Conservation (phyloP, 148 eudicot species). For the Rhododendron mucronatum region DNA sequence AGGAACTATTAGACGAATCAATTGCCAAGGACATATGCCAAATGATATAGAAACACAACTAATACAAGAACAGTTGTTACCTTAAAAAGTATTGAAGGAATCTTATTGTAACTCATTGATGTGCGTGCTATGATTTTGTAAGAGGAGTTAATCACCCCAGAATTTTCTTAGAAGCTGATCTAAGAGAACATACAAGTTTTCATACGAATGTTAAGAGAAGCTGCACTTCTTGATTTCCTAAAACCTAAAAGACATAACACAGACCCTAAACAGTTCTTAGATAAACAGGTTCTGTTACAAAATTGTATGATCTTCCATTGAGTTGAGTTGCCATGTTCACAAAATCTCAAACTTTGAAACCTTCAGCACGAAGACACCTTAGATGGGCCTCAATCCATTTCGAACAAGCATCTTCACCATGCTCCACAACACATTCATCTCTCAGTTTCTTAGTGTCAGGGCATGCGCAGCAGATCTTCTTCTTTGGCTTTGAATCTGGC, state of each 20-base stretch:
- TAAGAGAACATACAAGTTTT: not conserved
- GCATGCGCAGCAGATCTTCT: constrained; percentile 95
- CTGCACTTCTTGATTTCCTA: not conserved
- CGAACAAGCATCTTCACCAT: constrained; percentile 78
- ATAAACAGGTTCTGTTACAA: constrained; percentile 1
- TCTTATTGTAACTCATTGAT: not conserved
- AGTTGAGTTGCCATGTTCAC: not conserved
- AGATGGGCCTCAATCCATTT: constrained; percentile 93
- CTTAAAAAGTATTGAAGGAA: not conserved
- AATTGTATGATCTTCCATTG: constrained; percentile 2
- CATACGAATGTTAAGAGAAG: not conserved
- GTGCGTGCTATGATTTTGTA: not conserved
- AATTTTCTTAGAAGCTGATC: not conserved
- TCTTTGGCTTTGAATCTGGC: constrained; percentile 65
- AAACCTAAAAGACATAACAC: not conserved
- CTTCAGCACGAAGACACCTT: constrained; percentile 87
- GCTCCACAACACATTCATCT: constrained; percentile 85
- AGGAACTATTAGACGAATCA: not conserved
- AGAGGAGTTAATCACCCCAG: not conserved
- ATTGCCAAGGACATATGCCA: not conserved
- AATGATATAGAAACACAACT: not conserved
- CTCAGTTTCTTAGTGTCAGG: constrained; percentile 89
- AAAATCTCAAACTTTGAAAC: constrained; percentile 61
- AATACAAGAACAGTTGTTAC: not conserved
- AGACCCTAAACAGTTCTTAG: not conserved